phyloP scores from a whole-genome alignment of 1,284 basidiomycete species.

The Xanthoconium separans region DNA sequence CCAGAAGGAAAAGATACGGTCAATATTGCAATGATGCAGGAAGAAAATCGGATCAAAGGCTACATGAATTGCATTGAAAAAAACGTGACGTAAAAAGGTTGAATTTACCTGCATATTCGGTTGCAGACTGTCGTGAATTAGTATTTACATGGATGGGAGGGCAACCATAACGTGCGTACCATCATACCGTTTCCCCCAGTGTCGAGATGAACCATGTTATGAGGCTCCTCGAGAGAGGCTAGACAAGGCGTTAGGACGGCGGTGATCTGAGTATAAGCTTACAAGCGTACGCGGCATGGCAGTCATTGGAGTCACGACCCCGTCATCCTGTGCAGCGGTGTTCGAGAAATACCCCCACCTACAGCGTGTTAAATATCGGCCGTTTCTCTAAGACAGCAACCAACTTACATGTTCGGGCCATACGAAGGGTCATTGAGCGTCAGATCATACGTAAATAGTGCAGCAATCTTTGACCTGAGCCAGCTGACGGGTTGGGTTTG shows the following conservation, averaged over 20 bases:
- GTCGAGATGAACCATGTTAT: constrained; percentile 18
- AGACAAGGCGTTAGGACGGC: background rate
- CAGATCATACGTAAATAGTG: constrained; percentile 12
- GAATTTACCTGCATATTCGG: constrained; percentile 18
- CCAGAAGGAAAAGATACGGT: constrained; percentile 21
- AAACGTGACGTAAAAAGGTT: background rate
- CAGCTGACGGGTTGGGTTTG: background rate
- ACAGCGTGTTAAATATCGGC: background rate
- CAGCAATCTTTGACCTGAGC: constrained; percentile 14
- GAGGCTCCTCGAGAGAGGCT: constrained; percentile 17
- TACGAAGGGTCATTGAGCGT: constrained; percentile 9
- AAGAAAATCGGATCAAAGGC: constrained; percentile 20
- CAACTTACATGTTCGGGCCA: constrained; percentile 17
- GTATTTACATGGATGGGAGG: background rate
- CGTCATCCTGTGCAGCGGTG: background rate
- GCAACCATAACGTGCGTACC: constrained; percentile 2
- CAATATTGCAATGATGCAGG: constrained; percentile 19
- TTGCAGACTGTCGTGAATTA: constrained; percentile 5
- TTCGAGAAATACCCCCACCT: constrained; percentile 22
- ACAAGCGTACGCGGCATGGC: constrained; percentile 11
- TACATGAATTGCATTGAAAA: background rate
- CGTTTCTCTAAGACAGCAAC: background rate
- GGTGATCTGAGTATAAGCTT: background rate
- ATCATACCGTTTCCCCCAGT: constrained; percentile 13
- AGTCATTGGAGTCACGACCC: constrained; percentile 6